phyloP scores from a whole-genome alignment of 2,329 filamentous ascomycete species.

The Knoxdaviesia proteae region DNA sequence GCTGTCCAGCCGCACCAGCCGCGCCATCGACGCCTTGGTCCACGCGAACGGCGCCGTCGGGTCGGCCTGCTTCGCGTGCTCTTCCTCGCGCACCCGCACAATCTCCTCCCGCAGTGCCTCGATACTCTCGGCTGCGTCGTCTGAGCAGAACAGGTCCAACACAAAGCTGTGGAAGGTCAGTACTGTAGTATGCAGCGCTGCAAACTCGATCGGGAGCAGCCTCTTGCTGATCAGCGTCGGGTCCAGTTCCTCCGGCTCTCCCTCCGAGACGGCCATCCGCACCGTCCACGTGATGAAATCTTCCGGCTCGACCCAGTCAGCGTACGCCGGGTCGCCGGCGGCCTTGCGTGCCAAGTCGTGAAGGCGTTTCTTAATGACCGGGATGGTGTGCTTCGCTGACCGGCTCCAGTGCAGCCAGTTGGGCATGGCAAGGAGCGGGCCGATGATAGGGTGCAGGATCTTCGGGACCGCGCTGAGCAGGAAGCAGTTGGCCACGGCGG shows the following conservation, averaged over 20 bases:
- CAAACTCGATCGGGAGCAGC: conserved; percentile 34
- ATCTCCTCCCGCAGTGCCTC: conserved; percentile 23
- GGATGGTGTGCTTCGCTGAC: conserved; percentile 19
- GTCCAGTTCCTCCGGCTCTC: conserved; percentile 19
- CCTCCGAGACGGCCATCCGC: conserved; percentile 24
- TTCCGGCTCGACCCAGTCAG: conserved; percentile 23
- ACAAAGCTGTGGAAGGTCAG: conserved; percentile 26
- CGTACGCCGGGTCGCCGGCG: conserved; percentile 16
- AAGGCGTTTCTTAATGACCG: conserved; percentile 27
- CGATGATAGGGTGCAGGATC: conserved; percentile 26
- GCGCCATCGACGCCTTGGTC: conserved; percentile 22
- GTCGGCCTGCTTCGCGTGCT: conserved; percentile 2
- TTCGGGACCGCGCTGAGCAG: conserved; percentile 24
- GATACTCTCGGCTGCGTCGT: conserved; percentile 14
- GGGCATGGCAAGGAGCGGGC: conserved; percentile 20
- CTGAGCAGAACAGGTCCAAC: conserved; percentile 22
- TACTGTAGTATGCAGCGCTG: conserved; percentile 35
- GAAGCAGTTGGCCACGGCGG: conserved; percentile 22
- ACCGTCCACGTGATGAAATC: conserved; percentile 39
- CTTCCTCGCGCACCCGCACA: conserved; percentile 8
- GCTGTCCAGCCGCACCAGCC: conserved; percentile 25
- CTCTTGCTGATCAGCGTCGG: conserved; percentile 26
- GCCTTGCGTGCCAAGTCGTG: conserved; percentile 21
- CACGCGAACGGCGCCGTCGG: conserved; percentile 15
- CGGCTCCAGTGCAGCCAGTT: conserved; percentile 26